Evolutionary conservation across 164 flowering plant species (phyloP).

Genomic region (Stephania yunnanensis): DNA sequence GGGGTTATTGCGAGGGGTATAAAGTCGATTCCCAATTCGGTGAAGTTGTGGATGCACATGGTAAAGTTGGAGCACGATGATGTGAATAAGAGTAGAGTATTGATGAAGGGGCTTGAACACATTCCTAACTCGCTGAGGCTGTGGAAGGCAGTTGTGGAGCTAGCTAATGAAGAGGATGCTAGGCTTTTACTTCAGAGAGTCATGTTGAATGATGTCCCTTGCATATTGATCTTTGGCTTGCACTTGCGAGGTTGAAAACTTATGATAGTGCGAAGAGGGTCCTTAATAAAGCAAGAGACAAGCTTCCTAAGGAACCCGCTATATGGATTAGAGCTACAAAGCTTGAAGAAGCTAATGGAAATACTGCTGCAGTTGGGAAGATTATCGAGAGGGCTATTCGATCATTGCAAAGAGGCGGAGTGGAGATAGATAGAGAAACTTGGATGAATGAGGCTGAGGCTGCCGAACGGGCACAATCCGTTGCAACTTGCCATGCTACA

Average conservation of each 20-base stretch:
- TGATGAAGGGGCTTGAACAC: conserved; percentile 84
- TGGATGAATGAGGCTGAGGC: conserved; percentile 99
- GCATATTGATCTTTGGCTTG: conserved; percentile 93
- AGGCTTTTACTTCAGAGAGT: conserved; percentile 76
- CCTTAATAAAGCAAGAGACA: conserved; percentile 72
- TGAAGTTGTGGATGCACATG: conserved; percentile 90
- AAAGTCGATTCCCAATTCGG: conserved; percentile 78
- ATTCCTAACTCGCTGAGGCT: conserved; percentile 90
- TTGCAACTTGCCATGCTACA: conserved; percentile 81
- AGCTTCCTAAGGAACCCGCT: conserved; percentile 77
- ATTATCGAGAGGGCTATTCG: conserved; percentile 80
- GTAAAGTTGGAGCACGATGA: conserved; percentile 78
- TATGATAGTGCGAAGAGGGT: conserved; percentile 81
- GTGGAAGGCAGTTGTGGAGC: conserved; percentile 94
- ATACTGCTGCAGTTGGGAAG: conserved; percentile 67
- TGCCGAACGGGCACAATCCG: conserved; percentile 85
- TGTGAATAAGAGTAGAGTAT: conserved; percentile 59
- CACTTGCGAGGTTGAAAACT: conserved; percentile 82
- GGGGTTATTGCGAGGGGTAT: conserved; percentile 87
- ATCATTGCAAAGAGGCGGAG: conserved; percentile 67
- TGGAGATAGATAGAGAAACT: conserved; percentile 71
- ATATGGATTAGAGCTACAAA: conserved; percentile 96
- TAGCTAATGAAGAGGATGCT: conserved; percentile 88
- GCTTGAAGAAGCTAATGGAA: conserved; percentile 88
- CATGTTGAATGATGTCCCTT: conserved; percentile 88